A percentile compares a stretch with the other conserved stretches of the same genome.
These are phyloP conservation scores for Passiflora organensis DNA, from an alignment of 345 rosid species.

Conservation along the genomic window DNA sequence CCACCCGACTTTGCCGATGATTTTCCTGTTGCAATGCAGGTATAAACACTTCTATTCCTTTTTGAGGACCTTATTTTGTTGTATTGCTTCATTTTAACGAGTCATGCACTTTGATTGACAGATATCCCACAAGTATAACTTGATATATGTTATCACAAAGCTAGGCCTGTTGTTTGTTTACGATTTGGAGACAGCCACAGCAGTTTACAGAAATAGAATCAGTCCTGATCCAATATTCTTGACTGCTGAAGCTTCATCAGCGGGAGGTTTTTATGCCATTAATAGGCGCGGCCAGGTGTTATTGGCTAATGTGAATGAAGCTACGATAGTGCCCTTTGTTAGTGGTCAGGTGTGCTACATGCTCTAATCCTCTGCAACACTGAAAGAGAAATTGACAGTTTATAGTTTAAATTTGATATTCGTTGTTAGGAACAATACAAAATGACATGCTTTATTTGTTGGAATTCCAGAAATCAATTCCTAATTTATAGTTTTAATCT, in stretches of 20 bases:
- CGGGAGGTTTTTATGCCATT: constrained; percentile 89
- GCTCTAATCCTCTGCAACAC: too few relatives aligned
- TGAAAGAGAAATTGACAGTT: too few relatives aligned
- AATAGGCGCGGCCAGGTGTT: constrained; percentile 58
- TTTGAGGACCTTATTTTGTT: background rate
- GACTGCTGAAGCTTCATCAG: constrained; percentile 88
- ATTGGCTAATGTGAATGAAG: constrained; percentile 89
- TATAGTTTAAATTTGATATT: too few relatives aligned
- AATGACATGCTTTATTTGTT: too few relatives aligned
- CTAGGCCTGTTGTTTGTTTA: constrained; percentile 95
- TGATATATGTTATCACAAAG: constrained; percentile 93
- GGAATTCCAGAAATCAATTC: too few relatives aligned
- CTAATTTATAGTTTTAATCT: too few relatives aligned
- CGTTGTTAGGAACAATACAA: too few relatives aligned
- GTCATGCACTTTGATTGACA: constrained; percentile 27
- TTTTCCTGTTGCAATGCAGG: constrained; percentile 99
- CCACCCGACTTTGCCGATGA: constrained; percentile 99
- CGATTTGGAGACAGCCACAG: constrained; percentile 95
- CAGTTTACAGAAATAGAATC: constrained; percentile 95
- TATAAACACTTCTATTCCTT: constrained; percentile 21
- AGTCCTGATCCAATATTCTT: constrained; percentile 99
- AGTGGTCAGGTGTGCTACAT: constrained; percentile 78
- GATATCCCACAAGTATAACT: constrained; percentile 91
- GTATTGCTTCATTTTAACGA: background rate
- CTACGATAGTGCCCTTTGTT: constrained; percentile 88